Base-by-base conservation (phyloP, 805 yeast genomes). In the Monosporozyma aerobia region DNA sequence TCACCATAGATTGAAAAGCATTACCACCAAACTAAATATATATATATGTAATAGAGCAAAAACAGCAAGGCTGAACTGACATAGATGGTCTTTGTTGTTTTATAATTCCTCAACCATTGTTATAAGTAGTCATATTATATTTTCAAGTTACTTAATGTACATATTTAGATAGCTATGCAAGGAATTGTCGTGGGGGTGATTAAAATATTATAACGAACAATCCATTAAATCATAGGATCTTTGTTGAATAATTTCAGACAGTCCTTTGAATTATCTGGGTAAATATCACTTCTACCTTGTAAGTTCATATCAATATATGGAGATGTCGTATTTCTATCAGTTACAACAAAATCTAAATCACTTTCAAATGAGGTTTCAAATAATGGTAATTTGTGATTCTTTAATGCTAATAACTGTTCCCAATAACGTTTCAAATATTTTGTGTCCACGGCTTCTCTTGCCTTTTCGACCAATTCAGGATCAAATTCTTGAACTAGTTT, bases 391-490 rank as follows among this genome's bases (percentile, higher is more conserved):
- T 50, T 50, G 19, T 48, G 53, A 2, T 56, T 22, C 19, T 55
- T 51, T 16, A 61, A 45, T n/a, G 43, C 52, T 7, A 22, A 32
- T 2, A 59, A 48, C 45, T 47, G 50, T 2, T 49, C 50, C 57
- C 58, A 56, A 25, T 60, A 51, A 27, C 55, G 54, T 7, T 52
- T 47, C 13, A 58, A 51, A 37, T 47, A 55, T 45, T 51, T 43
- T 6, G 40, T 22, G 37, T 54, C 57, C 33, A 56, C 54, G n/a
- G 33, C 37, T 25, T 25, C 40, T 27, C 51, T 53, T 27, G 49
- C 48, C 50, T 47, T 46, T 22, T 33, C 16, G 7, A 50, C 30
- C 3, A 46, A 7, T n/a, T 46, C 49, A n/a, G 51, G 47, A 33
- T 53, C 53, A 41, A 53, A 50, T 23, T 25, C 35, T 22, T 33